Evolutionary conservation across 169 alveolate genomes (phyloP).

Genomic region (Cryptosporidium felis): DNA sequence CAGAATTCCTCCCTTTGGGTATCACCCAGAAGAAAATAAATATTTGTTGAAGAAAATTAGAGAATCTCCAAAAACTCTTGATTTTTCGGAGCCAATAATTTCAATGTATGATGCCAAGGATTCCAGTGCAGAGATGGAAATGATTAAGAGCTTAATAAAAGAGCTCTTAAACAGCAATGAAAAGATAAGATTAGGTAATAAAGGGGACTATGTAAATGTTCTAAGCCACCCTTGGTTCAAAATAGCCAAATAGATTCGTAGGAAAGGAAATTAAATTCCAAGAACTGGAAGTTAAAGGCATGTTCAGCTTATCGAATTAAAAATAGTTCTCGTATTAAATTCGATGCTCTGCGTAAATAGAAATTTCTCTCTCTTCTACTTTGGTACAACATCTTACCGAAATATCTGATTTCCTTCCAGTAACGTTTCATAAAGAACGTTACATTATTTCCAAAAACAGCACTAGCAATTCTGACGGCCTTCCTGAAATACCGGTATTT

Average conservation of each 20-base stretch:
- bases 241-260: too few species aligned
- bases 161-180: background rate
- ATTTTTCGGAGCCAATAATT: conserved; percentile 9
- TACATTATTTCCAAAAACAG: background rate
- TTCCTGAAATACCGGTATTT: background rate
- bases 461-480: conserved; percentile 5
- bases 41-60: conserved; percentile 20
- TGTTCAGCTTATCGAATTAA: background rate
- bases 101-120: background rate
- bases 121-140: background rate
- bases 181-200: background rate
- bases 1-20: conserved; percentile 67
- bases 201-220: background rate
- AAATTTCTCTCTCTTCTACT: background rate
- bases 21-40: conserved; percentile 53
- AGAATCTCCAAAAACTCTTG: conserved; percentile 34
- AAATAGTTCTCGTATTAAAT: background rate
- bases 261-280: background rate
- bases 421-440: conserved; percentile 49
- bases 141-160: background rate
- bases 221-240: conserved; percentile 27
- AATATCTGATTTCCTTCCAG: conserved; percentile 24
- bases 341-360: background rate
- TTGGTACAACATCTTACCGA: background rate
- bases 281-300: too few species aligned